A percentile compares a stretch with the other conserved stretches of the same genome.
Evolutionary conservation across 2,329 filamentous ascomycete genomes (phyloP).

Genomic region (Fusarium pseudonygamai): DNA sequence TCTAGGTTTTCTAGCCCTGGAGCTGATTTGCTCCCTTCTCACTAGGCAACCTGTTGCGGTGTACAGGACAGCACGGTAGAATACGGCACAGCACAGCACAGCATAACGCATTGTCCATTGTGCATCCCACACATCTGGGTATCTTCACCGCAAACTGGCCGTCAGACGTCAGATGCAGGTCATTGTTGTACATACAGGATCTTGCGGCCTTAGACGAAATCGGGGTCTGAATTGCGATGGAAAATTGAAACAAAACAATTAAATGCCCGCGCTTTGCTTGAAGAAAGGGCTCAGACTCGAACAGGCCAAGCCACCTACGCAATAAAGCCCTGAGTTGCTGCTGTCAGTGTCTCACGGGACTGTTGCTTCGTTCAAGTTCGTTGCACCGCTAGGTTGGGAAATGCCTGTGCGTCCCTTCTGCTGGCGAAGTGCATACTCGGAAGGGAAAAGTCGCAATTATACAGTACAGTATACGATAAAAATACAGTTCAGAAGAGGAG

Average conservation of each 20-base stretch:
- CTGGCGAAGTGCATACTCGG: conserved; percentile 17
- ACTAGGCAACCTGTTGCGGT: conserved; percentile 9
- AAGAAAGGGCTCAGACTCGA: background rate
- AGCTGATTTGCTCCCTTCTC: background rate
- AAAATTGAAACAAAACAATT: background rate
- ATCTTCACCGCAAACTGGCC: background rate
- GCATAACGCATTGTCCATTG: background rate
- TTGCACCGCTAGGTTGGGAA: background rate
- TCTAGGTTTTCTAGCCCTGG: conserved; percentile 32
- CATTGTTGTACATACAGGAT: background rate
- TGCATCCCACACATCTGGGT: background rate
- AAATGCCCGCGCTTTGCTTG: background rate
- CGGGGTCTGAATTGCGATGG: background rate
- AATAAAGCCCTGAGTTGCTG: background rate
- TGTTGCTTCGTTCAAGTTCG: background rate
- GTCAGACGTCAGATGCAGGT: background rate
- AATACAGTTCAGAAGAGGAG: background rate
- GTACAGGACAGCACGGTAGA: background rate
- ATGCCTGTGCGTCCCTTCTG: background rate
- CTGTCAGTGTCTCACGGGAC: background rate
- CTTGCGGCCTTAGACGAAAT: background rate
- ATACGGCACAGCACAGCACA: background rate
- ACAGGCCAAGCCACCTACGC: conserved; percentile 2
- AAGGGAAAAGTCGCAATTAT: conserved; percentile 10
- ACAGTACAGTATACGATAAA: background rate